phyloP scores from a whole-genome alignment of 352 stramenopile genomes.

The Phytophthora quininea region DNA sequence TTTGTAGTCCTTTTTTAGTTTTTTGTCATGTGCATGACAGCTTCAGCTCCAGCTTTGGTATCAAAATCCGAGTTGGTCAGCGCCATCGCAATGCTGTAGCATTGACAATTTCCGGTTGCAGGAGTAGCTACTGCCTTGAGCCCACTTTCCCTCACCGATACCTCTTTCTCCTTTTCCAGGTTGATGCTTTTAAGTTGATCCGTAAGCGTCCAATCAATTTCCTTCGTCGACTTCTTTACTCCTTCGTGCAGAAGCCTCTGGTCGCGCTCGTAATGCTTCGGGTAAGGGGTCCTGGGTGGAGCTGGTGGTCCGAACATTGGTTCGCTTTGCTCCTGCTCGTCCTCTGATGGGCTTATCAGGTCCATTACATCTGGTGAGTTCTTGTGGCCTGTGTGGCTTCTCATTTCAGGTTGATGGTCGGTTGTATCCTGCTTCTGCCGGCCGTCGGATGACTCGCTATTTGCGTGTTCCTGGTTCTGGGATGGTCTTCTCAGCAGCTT shows the following conservation, averaged over 20 bases:
- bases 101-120: constrained; percentile 2
- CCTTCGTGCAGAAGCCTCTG: background rate
- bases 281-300: background rate
- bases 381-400: no score
- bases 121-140: background rate
- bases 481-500: no score
- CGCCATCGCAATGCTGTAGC: constrained; percentile 1
- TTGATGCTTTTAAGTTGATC: background rate
- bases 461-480: no score
- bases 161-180: background rate
- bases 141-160: background rate
- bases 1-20: constrained; percentile 5
- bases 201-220: background rate
- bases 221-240: background rate
- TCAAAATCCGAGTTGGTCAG: background rate
- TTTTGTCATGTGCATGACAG: constrained; percentile 1
- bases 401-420: background rate
- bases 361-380: background rate
- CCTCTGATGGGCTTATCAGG: background rate
- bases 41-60: background rate
- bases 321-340: background rate
- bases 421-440: background rate
- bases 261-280: background rate
- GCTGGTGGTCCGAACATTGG: background rate
- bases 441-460: background rate